These are phyloP conservation scores for Dactylellina drechsleri DNA, from an alignment of 2,329 filamentous ascomycete species.

Conservation along the genomic window DNA sequence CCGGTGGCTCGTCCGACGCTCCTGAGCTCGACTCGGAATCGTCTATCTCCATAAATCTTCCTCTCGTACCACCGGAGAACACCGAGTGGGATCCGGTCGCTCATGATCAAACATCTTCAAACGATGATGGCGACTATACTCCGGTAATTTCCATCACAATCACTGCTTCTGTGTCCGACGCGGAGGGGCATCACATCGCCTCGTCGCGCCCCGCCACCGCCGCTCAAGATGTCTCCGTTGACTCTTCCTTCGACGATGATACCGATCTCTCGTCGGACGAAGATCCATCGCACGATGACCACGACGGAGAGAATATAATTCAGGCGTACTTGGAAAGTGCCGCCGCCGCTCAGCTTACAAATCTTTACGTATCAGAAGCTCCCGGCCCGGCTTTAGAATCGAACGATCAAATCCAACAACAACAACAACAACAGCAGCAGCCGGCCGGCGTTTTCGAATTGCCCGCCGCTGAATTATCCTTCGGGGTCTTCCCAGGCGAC, in stretches of 20 bases:
- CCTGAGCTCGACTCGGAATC: background rate
- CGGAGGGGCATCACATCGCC: background rate
- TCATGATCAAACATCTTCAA: constrained; percentile 18
- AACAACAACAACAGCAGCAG: constrained; percentile 6
- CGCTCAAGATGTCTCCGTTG: constrained; percentile 26
- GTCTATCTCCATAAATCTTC: background rate
- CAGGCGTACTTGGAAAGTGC: constrained; percentile 1
- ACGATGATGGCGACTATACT: background rate
- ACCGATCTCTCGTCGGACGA: constrained; percentile 39
- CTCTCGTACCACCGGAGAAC: constrained; percentile 9
- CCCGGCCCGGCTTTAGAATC: background rate
- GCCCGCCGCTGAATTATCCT: constrained; percentile 23
- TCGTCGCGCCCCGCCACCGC: background rate
- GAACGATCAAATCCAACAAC: background rate
- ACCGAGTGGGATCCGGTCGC: background rate
- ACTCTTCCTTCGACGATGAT: constrained; percentile 33
- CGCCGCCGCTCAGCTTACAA: constrained; percentile 1
- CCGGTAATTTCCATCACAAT: background rate
- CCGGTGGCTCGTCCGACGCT: background rate
- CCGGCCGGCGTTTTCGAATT: background rate
- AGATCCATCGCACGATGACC: constrained; percentile 3
- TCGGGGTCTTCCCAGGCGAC: constrained; percentile 23
- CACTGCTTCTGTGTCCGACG: background rate
- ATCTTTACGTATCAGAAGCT: background rate
- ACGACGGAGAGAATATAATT: constrained; percentile 11